A percentile compares a stretch with the other conserved stretches of the same genome.
These are phyloP conservation scores for Capsicum pubescens DNA, from an alignment of 257 asterid genomes.

Conservation along the genomic window DNA sequence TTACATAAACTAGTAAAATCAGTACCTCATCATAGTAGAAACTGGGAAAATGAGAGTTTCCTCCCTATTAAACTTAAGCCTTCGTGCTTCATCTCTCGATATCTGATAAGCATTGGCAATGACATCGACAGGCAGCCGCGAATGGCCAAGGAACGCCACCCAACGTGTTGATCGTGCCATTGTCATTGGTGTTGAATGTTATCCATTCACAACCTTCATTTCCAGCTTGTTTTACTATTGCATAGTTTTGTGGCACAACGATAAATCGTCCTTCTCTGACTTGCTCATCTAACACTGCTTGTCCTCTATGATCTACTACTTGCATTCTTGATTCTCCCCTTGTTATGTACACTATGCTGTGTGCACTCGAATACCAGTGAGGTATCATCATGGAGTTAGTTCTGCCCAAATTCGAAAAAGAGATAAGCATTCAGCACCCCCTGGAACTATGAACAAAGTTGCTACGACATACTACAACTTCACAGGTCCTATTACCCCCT, in stretches of 20 bases:
- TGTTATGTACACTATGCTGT: slow-evolving; percentile 53
- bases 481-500: no score
- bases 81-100: slow-evolving; percentile 56
- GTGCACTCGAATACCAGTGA: slow-evolving; percentile 64
- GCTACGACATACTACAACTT: no score
- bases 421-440: no score
- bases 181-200: slow-evolving; percentile 66
- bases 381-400: slow-evolving; percentile 59
- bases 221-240: slow-evolving; percentile 61
- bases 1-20: no score
- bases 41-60: background rate
- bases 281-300: slow-evolving; percentile 53
- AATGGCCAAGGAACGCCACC: slow-evolving; percentile 69
- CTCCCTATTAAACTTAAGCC: slow-evolving; percentile 53
- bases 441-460: no score
- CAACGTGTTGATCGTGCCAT: slow-evolving; percentile 66
- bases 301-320: slow-evolving; percentile 67
- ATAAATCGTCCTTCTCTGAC: slow-evolving; percentile 54
- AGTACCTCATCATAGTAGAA: no score
- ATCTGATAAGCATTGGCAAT: slow-evolving; percentile 52
- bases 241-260: slow-evolving; percentile 73
- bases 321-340: slow-evolving; percentile 58
- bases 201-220: slow-evolving; percentile 74
- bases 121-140: slow-evolving; percentile 60
- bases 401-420: slow-evolving; percentile 37